Percentiles rank a stretch among this genome's conserved stretches.
Conservation (phyloP, 176 grass and related monocot species). For the Lolium rigidum region DNA sequence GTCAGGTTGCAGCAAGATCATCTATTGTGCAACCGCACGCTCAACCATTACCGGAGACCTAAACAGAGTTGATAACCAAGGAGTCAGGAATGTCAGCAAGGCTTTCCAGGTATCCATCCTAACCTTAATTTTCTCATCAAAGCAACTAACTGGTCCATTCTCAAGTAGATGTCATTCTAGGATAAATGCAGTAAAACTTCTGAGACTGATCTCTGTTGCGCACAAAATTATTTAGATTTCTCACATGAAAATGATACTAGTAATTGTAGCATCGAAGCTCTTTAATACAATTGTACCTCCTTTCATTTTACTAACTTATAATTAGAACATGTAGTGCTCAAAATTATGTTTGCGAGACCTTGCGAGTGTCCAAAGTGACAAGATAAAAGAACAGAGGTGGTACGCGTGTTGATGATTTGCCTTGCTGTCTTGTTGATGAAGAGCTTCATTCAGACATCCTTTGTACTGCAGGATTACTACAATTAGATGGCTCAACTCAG, state of each 20-base stretch:
- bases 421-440: background rate
- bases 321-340: background rate
- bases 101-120: conserved; percentile 80
- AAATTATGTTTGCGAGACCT: background rate
- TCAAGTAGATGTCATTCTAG: background rate
- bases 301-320: background rate
- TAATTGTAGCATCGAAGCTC: background rate
- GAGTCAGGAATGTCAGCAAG: conserved; percentile 85
- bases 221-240: background rate
- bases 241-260: background rate
- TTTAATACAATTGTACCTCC: background rate
- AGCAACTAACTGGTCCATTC: background rate
- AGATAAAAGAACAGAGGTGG: background rate
- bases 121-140: conserved; percentile 11
- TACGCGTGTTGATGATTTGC: conserved; percentile 7
- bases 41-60: conserved; percentile 94
- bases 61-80: conserved; percentile 93
- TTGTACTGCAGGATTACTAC: conserved; percentile 80
- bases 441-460: background rate
- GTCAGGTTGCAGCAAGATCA: conserved; percentile 90
- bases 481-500: conserved; percentile 93
- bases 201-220: background rate
- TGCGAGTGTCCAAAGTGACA: background rate
- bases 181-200: background rate
- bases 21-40: conserved; percentile 95